Evolutionary conservation across 768 basidiomycete species (phyloP).

Genomic region (Leucocoprinus leucothites): DNA sequence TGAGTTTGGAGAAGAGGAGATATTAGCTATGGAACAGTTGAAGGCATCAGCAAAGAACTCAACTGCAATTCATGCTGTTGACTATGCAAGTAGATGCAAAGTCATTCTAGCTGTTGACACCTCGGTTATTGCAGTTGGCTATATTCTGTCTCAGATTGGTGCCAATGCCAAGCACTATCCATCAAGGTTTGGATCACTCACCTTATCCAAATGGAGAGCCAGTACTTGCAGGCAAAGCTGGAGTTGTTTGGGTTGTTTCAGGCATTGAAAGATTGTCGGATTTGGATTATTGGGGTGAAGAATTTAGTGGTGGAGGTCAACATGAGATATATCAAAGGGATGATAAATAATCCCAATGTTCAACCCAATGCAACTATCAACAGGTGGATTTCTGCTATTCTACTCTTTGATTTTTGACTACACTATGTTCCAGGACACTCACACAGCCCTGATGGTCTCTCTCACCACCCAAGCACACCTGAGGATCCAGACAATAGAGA

Average conservation of each 20-base stretch:
- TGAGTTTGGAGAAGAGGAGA: slow-evolving; percentile 9
- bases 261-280: not conserved
- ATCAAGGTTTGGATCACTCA: not conserved
- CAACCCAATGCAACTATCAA: slow-evolving; percentile 36
- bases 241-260: slow-evolving; percentile 21
- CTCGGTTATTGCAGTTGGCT: slow-evolving; percentile 17
- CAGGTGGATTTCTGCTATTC: slow-evolving; percentile 35
- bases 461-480: no score
- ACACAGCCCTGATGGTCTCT: no score
- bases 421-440: no score
- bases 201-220: not conserved
- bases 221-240: slow-evolving; percentile 32
- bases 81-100: no score
- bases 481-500: no score
- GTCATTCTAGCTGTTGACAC: slow-evolving; percentile 37
- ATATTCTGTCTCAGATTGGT: slow-evolving; percentile 15
- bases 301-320: slow-evolving; percentile 27
- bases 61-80: slow-evolving; percentile 19
- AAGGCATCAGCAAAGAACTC: slow-evolving; percentile 13
- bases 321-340: slow-evolving; percentile 30
- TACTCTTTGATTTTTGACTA: no score
- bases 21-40: slow-evolving; percentile 9
- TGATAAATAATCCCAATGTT: slow-evolving; percentile 36
- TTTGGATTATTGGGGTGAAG: slow-evolving; percentile 20
- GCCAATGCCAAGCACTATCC: no score